These are phyloP conservation scores for Exophiala alcalophila DNA, from an alignment of 2,329 filamentous ascomycete species.

Conservation along the genomic window DNA sequence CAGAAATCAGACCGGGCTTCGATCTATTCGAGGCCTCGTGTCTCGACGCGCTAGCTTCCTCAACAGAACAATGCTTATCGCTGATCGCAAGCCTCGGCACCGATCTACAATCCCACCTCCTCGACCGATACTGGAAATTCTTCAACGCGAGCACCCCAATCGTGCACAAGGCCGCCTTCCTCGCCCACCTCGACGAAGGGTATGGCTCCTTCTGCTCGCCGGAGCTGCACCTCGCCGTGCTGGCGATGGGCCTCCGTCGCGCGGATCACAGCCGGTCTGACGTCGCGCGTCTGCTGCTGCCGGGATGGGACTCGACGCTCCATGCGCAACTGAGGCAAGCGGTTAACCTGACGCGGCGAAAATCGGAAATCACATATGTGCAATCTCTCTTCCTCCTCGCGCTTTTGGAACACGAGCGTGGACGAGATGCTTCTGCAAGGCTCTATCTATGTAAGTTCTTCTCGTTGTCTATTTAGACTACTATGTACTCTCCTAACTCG, in stretches of 20 bases:
- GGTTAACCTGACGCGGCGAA: neutral
- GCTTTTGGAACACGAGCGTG: conserved; percentile 3
- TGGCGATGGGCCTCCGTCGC: conserved; percentile 5
- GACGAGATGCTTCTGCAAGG: conserved; percentile 2
- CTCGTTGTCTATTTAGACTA: neutral
- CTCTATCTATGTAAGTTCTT: conserved; percentile 4
- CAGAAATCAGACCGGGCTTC: no score
- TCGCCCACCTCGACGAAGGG: conserved; percentile 1
- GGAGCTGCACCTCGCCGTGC: conserved; percentile 1
- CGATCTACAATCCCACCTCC: neutral
- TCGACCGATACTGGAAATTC: conserved; percentile 5
- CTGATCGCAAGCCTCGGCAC: neutral
- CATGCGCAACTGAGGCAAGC: neutral
- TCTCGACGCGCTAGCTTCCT: conserved; percentile 1
- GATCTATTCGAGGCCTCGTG: conserved; percentile 4
- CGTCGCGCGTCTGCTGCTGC: neutral
- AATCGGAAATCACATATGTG: neutral
- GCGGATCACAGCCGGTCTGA: conserved; percentile 4
- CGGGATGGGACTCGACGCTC: conserved; percentile 1
- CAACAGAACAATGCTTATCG: neutral
- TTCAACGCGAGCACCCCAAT: conserved; percentile 2
- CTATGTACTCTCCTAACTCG: neutral
- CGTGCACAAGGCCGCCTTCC: conserved; percentile 7
- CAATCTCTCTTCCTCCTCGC: neutral
- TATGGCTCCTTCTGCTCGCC: conserved; percentile 8